Evolutionary conservation across 2,329 filamentous ascomycete genomes (phyloP), one percentile per base, ranked within the genome.

Genomic region (Dactylonectria estremocensis): DNA sequence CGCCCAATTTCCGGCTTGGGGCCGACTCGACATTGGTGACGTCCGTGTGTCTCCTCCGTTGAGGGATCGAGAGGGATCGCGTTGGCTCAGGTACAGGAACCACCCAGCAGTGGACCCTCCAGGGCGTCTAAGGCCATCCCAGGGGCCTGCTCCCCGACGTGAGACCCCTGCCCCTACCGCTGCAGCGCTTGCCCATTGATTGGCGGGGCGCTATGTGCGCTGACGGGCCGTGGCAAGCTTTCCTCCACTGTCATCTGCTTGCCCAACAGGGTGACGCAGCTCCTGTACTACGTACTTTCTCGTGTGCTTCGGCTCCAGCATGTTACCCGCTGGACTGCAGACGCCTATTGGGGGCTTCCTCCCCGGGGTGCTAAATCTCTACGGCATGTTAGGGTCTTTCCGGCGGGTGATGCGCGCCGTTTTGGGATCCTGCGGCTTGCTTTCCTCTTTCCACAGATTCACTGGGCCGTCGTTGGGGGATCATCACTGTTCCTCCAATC

Each of bases 11-110:
- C 50, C 50, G 24, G 7, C 24, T 28, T 28, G 24, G 7, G 24
- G 24, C 31, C 18, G 50, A 28, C 24, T 53, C 10, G 50, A 20
- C n/a, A n/a, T 52, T 14, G 50, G 50, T 53, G 50, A 53, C 50
- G 50, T 53, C 50, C 40, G 40, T n/a, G 16, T 43, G 16, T 37
- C 35, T 16, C 48, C 37, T 48, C 50, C 40, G 45, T 37, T 18
- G 24, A 31, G n/a, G 53, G 35, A 63, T 40, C 57, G 35, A 22
- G 49, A 45, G 14, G 40, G 54, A 58, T 64, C 54, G 55, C 14
- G 24, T 31, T 33, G 16, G 57, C 60, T 56, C 63, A 66, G 63
- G 63, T 57, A 66, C 57, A 61, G 63, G 63, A 45, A 53, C 63
- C 61, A 18, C 43, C n/a, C 45, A 22, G 52, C 35, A 50, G 37